phyloP scores from a whole-genome alignment of 441 rosid genomes.

The Erodium moschatum region DNA sequence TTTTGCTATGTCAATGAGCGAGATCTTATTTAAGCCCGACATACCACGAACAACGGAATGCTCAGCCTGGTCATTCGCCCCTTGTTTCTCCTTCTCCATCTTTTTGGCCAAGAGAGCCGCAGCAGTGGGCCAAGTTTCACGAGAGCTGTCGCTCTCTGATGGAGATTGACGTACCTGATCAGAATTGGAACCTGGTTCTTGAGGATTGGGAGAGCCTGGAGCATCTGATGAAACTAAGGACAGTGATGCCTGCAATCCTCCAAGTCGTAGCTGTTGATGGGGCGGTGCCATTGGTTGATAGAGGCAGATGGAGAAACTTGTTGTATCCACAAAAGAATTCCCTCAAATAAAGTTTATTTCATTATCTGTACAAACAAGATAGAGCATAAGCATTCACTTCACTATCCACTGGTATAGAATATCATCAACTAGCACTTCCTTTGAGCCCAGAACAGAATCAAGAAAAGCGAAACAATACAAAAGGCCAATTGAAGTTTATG shows the following conservation, averaged over 20 bases:
- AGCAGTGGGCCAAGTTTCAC: conserved; percentile 3
- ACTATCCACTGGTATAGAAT: not conserved
- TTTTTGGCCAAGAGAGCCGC: not conserved
- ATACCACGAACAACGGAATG: conserved; percentile 1
- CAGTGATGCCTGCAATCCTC: not conserved
- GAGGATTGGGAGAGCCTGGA: not conserved
- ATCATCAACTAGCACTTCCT: not conserved
- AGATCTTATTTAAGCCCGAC: not conserved
- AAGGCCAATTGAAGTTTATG: not conserved
- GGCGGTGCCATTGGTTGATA: not conserved
- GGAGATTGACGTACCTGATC: not conserved
- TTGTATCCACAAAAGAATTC: not conserved
- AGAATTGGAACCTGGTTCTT: not conserved
- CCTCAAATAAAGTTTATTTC: not conserved
- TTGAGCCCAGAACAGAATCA: not conserved
- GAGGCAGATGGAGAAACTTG: not conserved
- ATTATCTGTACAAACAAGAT: not conserved
- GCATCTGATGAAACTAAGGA: conserved; percentile 4
- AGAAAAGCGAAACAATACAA: not conserved
- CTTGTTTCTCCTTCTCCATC: not conserved
- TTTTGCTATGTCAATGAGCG: conserved; percentile 6
- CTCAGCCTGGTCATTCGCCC: not conserved
- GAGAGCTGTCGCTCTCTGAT: not conserved
- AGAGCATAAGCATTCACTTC: not conserved
- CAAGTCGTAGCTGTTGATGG: not conserved